Evolutionary conservation across 495 filamentous ascomycete species (phyloP), one percentile per base, ranked within the genome.

Genomic region (Lasiosphaeria ovina): DNA sequence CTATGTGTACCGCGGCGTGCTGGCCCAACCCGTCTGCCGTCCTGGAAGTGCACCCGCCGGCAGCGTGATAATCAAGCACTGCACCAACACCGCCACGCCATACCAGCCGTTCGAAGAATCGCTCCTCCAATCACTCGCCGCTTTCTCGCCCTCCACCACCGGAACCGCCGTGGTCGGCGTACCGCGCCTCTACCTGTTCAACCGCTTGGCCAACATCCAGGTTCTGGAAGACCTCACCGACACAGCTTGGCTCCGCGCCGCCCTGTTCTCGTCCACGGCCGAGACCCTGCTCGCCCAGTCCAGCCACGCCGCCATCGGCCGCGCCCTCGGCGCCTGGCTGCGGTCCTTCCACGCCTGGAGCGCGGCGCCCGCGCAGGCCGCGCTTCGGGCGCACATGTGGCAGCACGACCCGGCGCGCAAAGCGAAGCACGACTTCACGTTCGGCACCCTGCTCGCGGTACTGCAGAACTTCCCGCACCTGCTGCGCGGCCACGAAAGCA

Each of bases 391-490:
- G 3, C 56, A 69, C 5, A 67, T 84, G 32, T 63, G 62, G 12
- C 51, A 64, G 38, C 81, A 82, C 55, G 35, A 58, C 16, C 47
- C 66, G 1, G 79, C 82, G 78, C 67, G 73, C 36, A 54, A 76
- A 11, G 57, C 83, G 35, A 84, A 84, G 59, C 77, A 76, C 45
- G 78, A 75, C 66, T 78, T 77, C 33, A 66, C 71, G 6, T 74
- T 78, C 49, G 74, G 77, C 38, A 73, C 64, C 33, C 78, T 78
- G 3, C 36, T 77, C n/a, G 76, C 70, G 66, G 68, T 80, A 3
- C 79, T 84, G 0, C 61, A 79, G 4, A 69, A 69, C 0, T 73
- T 81, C 31, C 74, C 79, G 12, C 17, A 60, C 6, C 50, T 51
- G 12, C 36, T 69, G 45, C 53, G 68, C 33, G 51, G 31, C 3